Conservation (phyloP, 73 alveolate genomes). For the Tetrahymena borealis region DNA sequence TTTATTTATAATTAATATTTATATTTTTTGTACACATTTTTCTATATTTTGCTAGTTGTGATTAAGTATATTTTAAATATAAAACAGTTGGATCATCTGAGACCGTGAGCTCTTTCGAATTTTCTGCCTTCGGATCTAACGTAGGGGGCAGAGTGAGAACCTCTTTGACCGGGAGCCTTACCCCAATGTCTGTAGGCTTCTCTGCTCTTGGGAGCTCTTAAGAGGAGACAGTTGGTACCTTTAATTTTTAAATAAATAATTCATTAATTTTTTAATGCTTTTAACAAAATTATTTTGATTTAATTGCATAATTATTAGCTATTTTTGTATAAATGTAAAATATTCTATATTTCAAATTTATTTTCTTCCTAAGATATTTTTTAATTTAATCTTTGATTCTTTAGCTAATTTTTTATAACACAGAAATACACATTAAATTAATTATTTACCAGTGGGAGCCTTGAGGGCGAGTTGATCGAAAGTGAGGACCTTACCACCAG, state of each 20-base stretch:
- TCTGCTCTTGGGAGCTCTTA: constrained; percentile 93
- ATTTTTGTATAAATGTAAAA: too few species aligned
- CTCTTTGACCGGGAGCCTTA: constrained; percentile 86
- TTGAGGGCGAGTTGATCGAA: constrained; percentile 86
- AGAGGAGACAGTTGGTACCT: constrained; percentile 78
- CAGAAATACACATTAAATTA: background rate
- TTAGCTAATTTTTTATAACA: too few species aligned
- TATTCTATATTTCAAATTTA: too few species aligned
- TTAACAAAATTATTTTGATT: too few species aligned
- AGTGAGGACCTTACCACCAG: constrained; percentile 92
- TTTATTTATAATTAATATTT: background rate
- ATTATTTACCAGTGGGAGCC: constrained; percentile 69
- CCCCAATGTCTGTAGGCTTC: constrained; percentile 92
- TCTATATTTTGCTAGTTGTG: background rate
- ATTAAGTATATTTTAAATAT: background rate
- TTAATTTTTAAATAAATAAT: background rate
- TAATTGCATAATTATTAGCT: too few species aligned
- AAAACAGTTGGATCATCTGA: background rate
- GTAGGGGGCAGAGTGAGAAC: constrained; percentile 34
- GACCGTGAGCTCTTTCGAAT: constrained; percentile 46
- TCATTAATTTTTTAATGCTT: background rate
- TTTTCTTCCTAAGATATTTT: too few species aligned
- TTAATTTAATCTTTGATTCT: too few species aligned
- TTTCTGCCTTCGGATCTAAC: constrained; percentile 59
- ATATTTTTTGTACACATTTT: background rate